These are phyloP conservation scores for Vaccinium corymbosum DNA, from an alignment of 148 eudicot species.

Conservation along the genomic window DNA sequence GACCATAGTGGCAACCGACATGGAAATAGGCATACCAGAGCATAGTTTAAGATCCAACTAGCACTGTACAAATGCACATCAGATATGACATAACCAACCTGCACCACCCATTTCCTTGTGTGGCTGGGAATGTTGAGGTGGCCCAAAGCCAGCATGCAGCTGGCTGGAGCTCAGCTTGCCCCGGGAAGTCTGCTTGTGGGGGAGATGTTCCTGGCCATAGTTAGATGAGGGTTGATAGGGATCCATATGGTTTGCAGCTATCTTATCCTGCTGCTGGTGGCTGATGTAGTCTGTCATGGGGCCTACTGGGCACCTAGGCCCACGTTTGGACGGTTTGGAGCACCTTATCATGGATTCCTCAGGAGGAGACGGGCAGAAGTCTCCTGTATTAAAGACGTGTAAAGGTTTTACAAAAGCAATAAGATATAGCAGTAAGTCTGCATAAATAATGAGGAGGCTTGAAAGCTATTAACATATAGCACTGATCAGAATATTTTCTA, in stretches of 20 bases:
- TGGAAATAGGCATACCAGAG: neutral
- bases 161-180: constrained; percentile 14
- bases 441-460: neutral
- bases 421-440: neutral
- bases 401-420: neutral
- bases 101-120: constrained; percentile 3
- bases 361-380: constrained; percentile 18
- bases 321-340: constrained; percentile 17
- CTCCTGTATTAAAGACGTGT: neutral
- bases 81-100: neutral
- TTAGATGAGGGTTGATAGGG: constrained; percentile 11
- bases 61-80: neutral
- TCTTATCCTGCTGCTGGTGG: constrained; percentile 19
- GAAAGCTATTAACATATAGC: neutral
- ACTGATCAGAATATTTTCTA: neutral
- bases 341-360: constrained; percentile 23
- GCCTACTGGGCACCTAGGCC: constrained; percentile 10
- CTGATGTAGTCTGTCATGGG: constrained; percentile 16
- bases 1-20: neutral
- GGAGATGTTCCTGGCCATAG: constrained; percentile 4
- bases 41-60: neutral
- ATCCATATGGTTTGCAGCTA: constrained; percentile 6
- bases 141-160: constrained; percentile 2
- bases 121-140: constrained; percentile 5
- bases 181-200: constrained; percentile 17